Evolutionary conservation across 805 yeast genomes (phyloP).

Genomic region (Brettanomyces anomalus): DNA sequence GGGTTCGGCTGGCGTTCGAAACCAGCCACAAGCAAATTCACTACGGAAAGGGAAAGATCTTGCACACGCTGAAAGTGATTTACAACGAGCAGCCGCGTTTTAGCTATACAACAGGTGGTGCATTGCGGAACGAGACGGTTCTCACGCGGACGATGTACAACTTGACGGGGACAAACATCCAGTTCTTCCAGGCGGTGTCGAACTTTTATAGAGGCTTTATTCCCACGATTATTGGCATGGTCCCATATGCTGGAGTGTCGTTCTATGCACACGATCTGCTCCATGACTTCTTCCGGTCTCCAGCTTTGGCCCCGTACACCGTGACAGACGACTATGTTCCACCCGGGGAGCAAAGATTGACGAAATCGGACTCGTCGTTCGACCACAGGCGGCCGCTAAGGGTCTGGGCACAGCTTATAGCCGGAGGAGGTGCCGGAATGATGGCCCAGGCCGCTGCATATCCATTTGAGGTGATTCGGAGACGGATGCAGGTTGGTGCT

Average conservation of each 20-base stretch:
- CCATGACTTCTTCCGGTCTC: conserved; percentile 78
- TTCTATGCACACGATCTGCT: conserved; percentile 88
- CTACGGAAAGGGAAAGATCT: conserved; percentile 24
- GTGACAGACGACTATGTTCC: conserved; percentile 21
- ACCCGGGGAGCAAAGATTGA: conserved; percentile 7
- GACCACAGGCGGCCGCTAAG: conserved; percentile 57
- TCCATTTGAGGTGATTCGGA: conserved; percentile 89
- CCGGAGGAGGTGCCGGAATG: conserved; percentile 97
- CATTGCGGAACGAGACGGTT: conserved; percentile 21
- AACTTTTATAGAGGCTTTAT: conserved; percentile 92
- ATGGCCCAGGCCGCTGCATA: conserved; percentile 93
- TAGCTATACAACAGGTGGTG: conserved; percentile 21
- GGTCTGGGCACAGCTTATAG: conserved; percentile 86
- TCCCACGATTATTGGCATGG: conserved; percentile 91
- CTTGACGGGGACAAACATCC: conserved; percentile 24
- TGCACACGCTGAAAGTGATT: conserved; percentile 21
- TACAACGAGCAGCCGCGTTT: conserved; percentile 27
- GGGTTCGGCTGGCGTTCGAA: conserved; percentile 89
- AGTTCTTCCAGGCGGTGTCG: conserved; percentile 28
- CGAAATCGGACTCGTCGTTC: conserved; percentile 26
- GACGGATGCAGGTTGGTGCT: conserved; percentile 95
- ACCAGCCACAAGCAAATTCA: conserved; percentile 34
- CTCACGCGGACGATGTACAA: conserved; percentile 21
- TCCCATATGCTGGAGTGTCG: conserved; percentile 97
- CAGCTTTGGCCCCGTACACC: conserved; percentile 43